A percentile compares a stretch with the other conserved stretches of the same genome.
These are phyloP conservation scores for Pythium inflatum DNA, from an alignment of 352 stramenopile species.

Conservation along the genomic window DNA sequence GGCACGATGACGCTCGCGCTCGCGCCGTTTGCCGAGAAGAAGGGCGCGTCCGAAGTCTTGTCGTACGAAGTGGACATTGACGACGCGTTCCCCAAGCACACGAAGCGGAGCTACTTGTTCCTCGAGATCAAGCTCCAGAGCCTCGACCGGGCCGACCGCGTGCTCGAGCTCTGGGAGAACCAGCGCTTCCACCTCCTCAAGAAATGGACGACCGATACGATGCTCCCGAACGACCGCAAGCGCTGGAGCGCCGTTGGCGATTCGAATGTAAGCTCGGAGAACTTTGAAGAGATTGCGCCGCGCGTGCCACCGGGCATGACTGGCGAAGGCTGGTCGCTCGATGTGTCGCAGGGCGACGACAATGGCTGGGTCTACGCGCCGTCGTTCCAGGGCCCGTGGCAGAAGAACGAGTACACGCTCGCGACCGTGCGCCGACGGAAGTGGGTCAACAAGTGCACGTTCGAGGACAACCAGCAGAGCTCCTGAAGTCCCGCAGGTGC, in stretches of 20 bases:
- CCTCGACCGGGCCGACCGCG: constrained; percentile 57
- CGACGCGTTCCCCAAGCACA: constrained; percentile 56
- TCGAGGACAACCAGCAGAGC: constrained; percentile 10
- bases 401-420: constrained; percentile 74
- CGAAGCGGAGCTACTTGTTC: constrained; percentile 72
- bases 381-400: constrained; percentile 78
- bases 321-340: constrained; percentile 75
- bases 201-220: constrained; percentile 71
- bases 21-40: constrained; percentile 48
- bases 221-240: constrained; percentile 65
- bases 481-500: no score
- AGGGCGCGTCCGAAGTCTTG: constrained; percentile 48
- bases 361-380: constrained; percentile 86
- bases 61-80: constrained; percentile 72
- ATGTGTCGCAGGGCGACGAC: constrained; percentile 78
- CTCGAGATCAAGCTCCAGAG: constrained; percentile 76
- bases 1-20: constrained; percentile 61
- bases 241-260: constrained; percentile 73
- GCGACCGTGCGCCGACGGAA: constrained; percentile 79
- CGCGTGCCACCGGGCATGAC: constrained; percentile 57
- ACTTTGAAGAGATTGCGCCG: constrained; percentile 71
- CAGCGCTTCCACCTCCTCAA: constrained; percentile 79
- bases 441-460: constrained; percentile 78
- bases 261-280: constrained; percentile 59
- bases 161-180: constrained; percentile 86